Evolutionary conservation across 148 eudicot species (phyloP), one percentile per base, ranked within the genome.

Genomic region (Spergularia marina): DNA sequence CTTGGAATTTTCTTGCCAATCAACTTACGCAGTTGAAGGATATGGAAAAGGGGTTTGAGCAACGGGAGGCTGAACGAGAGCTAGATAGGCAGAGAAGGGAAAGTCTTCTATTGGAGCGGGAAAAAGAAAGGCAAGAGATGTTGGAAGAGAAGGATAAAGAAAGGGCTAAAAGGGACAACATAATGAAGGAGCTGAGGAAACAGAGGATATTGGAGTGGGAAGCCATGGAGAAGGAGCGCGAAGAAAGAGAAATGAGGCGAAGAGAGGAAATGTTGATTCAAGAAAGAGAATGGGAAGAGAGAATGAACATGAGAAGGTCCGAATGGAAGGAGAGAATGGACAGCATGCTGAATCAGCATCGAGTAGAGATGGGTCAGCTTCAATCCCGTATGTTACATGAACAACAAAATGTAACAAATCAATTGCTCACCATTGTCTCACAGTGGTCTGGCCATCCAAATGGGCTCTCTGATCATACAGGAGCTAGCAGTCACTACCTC

Each of bases 371-470:
- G 90, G 85, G 83, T 52, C 91, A 90, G 81, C 77, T 91, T 58
- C 98, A 94, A 71, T 84, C 90, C 2, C 82, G 98, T 61, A 80
- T 91, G 44, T 84, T 94, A 74, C 89, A 94, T 53, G 98, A 94
- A 71, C 98, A 91, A 75, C 98, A 94, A 69, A 91, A 82, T 76
- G 85, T 94, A 54, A 84, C 88, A 2, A 85, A 66, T 72, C 98
- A 94, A 74, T 79, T 94, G 80, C 82, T 94, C 30, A 91, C 90
- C 39, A 75, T 94, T 79, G 85, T 91, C 73, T 87, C 98, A 4
- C 98, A 91, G 75, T 94, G 97, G 98, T 85, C 91, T 11, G 94
- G 91, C 67, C 96, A 91, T 82, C 86, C 91, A 20, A 74, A 83
- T 65, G 97, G 90, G 59, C 91, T 91, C 65, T 64, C 91, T 17